A percentile compares a stretch with the other conserved stretches of the same genome.
Evolutionary conservation across 2,329 filamentous ascomycete species (phyloP).

Genomic region (Fusarium sp.): DNA sequence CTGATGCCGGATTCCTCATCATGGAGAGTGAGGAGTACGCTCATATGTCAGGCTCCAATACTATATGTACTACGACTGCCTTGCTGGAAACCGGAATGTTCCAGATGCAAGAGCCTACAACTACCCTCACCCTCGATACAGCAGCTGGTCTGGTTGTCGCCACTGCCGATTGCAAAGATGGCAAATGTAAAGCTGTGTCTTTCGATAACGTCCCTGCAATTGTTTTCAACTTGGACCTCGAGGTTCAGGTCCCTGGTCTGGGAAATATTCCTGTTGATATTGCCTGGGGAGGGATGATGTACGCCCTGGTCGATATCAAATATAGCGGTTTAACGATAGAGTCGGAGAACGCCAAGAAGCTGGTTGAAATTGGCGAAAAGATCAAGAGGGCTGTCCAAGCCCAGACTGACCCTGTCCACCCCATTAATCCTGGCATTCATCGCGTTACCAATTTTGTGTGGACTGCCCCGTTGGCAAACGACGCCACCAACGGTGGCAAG

Average conservation of each 20-base stretch:
- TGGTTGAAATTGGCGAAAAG: conserved; percentile 56
- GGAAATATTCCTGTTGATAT: conserved; percentile 58
- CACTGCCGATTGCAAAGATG: conserved; percentile 54
- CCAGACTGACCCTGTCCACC: conserved; percentile 55
- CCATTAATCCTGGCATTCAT: conserved; percentile 54
- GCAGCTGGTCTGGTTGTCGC: conserved; percentile 56
- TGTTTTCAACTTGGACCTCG: conserved; percentile 53
- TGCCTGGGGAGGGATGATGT: conserved; percentile 60
- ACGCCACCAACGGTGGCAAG: conserved; percentile 42
- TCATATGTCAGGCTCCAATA: conserved; percentile 56
- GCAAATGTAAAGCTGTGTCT: conserved; percentile 57
- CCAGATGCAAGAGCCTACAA: conserved; percentile 57
- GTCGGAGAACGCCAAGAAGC: conserved; percentile 48
- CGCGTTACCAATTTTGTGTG: conserved; percentile 55
- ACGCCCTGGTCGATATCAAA: conserved; percentile 54
- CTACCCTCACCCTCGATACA: conserved; percentile 55
- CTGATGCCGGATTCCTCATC: conserved; percentile 59
- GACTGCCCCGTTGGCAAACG: conserved; percentile 48
- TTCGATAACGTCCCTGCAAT: conserved; percentile 60
- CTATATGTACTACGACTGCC: conserved; percentile 57
- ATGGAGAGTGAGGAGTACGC: conserved; percentile 60
- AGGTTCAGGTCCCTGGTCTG: conserved; percentile 54
- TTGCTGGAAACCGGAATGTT: conserved; percentile 61
- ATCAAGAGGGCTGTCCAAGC: conserved; percentile 54
- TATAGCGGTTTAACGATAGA: conserved; percentile 44